Conservation (phyloP, 2,329 filamentous ascomycete genomes). For the Aplosporella prunicola region DNA sequence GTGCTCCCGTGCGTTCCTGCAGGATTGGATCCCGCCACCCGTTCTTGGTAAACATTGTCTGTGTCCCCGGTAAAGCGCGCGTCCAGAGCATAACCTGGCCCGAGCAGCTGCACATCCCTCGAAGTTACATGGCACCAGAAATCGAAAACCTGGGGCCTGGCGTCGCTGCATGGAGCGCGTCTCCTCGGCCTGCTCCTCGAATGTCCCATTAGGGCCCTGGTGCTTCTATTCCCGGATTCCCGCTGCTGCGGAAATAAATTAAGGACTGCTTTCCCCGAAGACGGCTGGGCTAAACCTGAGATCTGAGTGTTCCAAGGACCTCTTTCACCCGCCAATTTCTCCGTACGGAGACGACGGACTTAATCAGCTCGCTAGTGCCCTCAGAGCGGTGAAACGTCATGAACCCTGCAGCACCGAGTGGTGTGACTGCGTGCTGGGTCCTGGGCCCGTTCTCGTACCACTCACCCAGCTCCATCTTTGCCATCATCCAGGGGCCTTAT, state of each 20-base stretch:
- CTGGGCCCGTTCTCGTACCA: no score
- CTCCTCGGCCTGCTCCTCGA: conserved; percentile 3
- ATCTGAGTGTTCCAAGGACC: no score
- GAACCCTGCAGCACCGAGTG: conserved; percentile 6
- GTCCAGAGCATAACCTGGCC: conserved; percentile 4
- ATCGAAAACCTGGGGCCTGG: no score
- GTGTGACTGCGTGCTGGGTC: conserved; percentile 8
- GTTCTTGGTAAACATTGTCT: conserved; percentile 1
- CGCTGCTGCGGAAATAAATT: conserved; percentile 3
- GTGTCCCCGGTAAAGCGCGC: background rate
- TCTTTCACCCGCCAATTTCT: conserved; percentile 3
- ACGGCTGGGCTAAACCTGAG: no score
- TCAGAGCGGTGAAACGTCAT: conserved; percentile 9
- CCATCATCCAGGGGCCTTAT: no score
- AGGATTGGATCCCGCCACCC: conserved; percentile 1
- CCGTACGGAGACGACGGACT: conserved; percentile 7
- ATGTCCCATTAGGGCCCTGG: conserved; percentile 1
- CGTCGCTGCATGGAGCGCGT: no score
- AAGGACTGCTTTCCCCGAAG: background rate
- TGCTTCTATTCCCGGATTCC: background rate
- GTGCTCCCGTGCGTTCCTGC: conserved; percentile 11
- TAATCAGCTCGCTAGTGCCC: conserved; percentile 9
- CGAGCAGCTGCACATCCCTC: background rate
- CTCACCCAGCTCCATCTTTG: no score
- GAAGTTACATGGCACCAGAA: no score